Base-by-base conservation (phyloP, 2,329 filamentous ascomycete genomes). In the Ceratocystis papillata region DNA sequence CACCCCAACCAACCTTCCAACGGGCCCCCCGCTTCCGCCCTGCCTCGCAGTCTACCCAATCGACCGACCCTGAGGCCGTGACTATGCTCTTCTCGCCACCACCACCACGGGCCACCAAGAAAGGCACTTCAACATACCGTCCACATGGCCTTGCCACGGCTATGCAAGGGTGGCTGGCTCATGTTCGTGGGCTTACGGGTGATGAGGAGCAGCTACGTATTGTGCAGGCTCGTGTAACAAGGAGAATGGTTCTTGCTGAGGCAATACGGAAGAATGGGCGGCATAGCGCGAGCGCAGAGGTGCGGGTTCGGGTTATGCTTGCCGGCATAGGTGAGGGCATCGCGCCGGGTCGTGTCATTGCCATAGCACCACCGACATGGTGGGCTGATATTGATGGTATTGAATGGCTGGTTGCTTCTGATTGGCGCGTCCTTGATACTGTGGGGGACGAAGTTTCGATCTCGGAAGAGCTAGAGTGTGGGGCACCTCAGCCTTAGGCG, bases 121-220 rank as follows among this genome's bases (percentile, higher is more conserved):
- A 48, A 7, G 22, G 33, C 20, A 17, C 17, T 22, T 63, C 50
- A 25, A 8, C 22, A 25, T 78, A 77, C 37, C 25, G 77, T 0
- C 63, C 73, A 3, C 73, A 74, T 20, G 77, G 77, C 0, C 70
- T 78, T 25, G 77, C 77, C 0, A 73, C 76, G 1, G 72, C 73
- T 57, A 70, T 78, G 5, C 77, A 78, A 67, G 73, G 74, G 15
- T 77, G 76, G 75, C 71, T 78, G 8, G 76, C 77, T 0, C 75
- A 78, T 25, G 72, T 77, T 28, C 64, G 67, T 12, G 64, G 67
- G 12, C 60, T 64, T 10, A 53, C 72, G 15, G 55, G 57, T 28
- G 44, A 33, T 1, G 64, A 57, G 30, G 50, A 64, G 44, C 12
- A 22, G 2, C 28, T 48, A 22, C 61, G 50, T 15, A 55, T 64